Evolutionary conservation across 345 rosid species (phyloP), one percentile per base, ranked within the genome.

Genomic region (Geranium rotundifolium): DNA sequence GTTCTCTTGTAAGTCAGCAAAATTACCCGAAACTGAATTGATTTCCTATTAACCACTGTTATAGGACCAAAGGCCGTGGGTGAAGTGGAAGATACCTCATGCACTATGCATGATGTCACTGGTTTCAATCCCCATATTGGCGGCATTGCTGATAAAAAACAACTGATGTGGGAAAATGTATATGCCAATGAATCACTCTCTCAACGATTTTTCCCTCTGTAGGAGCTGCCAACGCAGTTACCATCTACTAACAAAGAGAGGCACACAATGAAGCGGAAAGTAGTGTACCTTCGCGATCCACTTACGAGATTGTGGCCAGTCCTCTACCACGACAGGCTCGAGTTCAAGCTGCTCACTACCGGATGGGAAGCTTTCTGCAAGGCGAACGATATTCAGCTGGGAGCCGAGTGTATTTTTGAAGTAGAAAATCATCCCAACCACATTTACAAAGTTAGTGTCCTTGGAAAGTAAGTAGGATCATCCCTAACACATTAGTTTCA

Each of bases 341-440:
- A 17, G 16, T 10, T 27, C 30, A 65, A 61, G n/a, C 5, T 67
- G 19, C 61, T 80, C 63, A 50, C 60, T 0, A 18, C 63, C 7
- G 82, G 80, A 56, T 75, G 80, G 80, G 71, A 73, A 17, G 74
- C 66, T 17, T 77, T 81, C 46, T 17, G 72, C 61, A 30, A 41
- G 66, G 74, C 69, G n/a, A 71, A 73, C 58, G 62, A 60, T 46
- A 65, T 77, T 59, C 63, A 69, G 60, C 54, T 49, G 0, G 81
- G 77, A 59, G 81, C 77, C 66, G 56, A 70, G 23, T 72, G 74
- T 61, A 18, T 73, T n/a, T 66, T 80, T n/a, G 20, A 49, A 55
- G 58, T 60, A 10, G 68, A 64, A 19, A n/a, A 14, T 20, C 9
- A 10, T 55, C 46, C 34, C 17, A 27, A 37, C 9, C 9, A 10